Evolutionary conservation across 225 moss, liverwort and hornwort species (phyloP), one percentile per base, ranked within the genome.

Genomic region (Bryum argenteum): DNA sequence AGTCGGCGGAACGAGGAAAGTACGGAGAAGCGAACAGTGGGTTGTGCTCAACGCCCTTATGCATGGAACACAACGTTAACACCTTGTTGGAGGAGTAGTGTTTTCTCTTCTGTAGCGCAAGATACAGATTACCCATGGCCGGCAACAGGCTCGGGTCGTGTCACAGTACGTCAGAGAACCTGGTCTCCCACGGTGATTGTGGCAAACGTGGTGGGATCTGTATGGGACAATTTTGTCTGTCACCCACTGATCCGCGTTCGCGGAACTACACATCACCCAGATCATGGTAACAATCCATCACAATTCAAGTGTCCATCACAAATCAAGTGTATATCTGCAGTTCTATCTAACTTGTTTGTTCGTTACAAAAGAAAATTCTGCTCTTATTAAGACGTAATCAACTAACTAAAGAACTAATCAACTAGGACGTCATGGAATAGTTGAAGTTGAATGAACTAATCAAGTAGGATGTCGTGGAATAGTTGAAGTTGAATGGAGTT

Each of bases 151-250:
- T 60, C 8, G 14, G 22, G n/a, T 10, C 9, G n/a, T 10, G 10
- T 1, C 38, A 6, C 33, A 6, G 33, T 33, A 4, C 7, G 33
- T 33, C 11, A 19, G 85, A n/a, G n/a, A 67, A 54, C 85, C 80
- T 91, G 89, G 56, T 91, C 87, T 1, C 91, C 89, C 8, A 91
- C 79, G 1, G 78, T 67, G 11, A 71, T 78, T 13, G 79, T 68
- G 5, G 85, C 74, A 44, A 72, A 64, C 4, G 71, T 71, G 19
- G 82, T 75, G 2, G n/a, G 78, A 71, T 16, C n/a, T 16, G 22
- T 15, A 89, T 0, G 87, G 69, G 9, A 50, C 69, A 39, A 91
- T 57, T 63, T 91, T 84, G 24, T 45, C 61, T 11, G 77, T 60
- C 18, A 79, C 81, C 89, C 91, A 89, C 24, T 70, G 52, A 41